Evolutionary conservation across 1,284 basidiomycete species (phyloP), one percentile per base, ranked within the genome.

Genomic region (Sporisorium exsertum): DNA sequence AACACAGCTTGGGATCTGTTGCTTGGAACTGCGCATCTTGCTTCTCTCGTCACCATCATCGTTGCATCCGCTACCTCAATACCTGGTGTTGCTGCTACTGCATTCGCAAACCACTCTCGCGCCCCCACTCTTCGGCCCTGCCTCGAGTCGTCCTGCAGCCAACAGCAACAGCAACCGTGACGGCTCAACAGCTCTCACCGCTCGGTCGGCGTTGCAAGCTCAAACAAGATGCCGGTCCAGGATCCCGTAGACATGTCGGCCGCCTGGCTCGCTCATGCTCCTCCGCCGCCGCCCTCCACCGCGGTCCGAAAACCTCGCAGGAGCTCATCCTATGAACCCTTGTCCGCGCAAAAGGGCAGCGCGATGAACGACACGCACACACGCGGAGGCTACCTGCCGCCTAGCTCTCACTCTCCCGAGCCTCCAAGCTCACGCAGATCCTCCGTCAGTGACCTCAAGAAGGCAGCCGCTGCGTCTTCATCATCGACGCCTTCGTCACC

Each of bases 261-360:
- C 46, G 74, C 75, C 22, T 81, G 79, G 79, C 72, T 79, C 29
- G 77, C 79, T 5, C 75, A 77, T 45, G 79, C 79, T 4, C 79
- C 79, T 15, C 74, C 79, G 24, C 79, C 79, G 24, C 79, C 79
- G 29, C 77, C 78, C 5, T 32, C 62, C 0, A 45, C 63, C 7
- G 18, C 61, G 13, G 59, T 64, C 15, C 65, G 69, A 18, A 70
- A 64, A 54, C 62, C 63, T 42, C 75, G 64, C n/a, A 59, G 75
- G 29, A 73, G 71, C 55, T 69, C 66, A 9, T 81, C 80, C 9
- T 68, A 65, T 45, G 72, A 72, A 29, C 71, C 72, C 33, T 46
- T 74, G 24, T 60, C 61, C 6, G 45, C 42, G n/a, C 57, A 58
- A 20, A 69, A 63, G 12, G 58, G 53, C 37, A 32, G 51, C 56